Evolutionary conservation across 495 filamentous ascomycete species (phyloP), one percentile per base, ranked within the genome.

Genomic region (Penicillium lagena): DNA sequence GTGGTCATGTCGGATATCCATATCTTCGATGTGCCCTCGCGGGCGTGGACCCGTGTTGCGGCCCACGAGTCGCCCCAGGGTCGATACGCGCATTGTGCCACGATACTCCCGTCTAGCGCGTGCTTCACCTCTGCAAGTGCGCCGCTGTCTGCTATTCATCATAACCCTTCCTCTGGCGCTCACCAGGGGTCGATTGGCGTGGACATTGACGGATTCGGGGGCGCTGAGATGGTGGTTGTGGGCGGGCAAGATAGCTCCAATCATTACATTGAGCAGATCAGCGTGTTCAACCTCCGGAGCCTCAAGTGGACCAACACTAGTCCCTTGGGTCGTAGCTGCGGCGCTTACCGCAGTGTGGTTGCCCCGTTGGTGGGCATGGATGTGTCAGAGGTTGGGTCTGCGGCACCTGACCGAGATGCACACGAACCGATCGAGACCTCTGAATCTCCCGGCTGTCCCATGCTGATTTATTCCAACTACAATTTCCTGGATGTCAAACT

Each of bases 381-480:
- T 37, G 81, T 86, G 7, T 76, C 82, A 7, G 81, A 85, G 36
- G 83, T 98, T 52, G 93, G 93, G 12, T 64, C 60, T 11, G 52
- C 59, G 12, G 62, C 69, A 7, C 66, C 66, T 13, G 58, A 68
- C 27, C 51, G 55, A 13, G 68, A 69, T 9, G 43, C 59, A 3
- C 55, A 67, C 22, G 69, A 73, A 38, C 55, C 63, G 12, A 53
- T 49, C 12, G 63, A 64, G 17, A 60, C 70, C 4, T 55, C 66
- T 13, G 72, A 47, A 65, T 70, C 50, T 11, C 78, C 86, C 30
- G 76, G 83, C 4, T 85, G 83, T 11, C 87, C 89, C 5, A 95
- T 96, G 89, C 75, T 98, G 41, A 94, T 98, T 29, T 98, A 98
- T 62, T 97, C 93, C 34, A 98, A 98, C 57, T 98, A 97, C 62